phyloP scores from a whole-genome alignment of 495 filamentous ascomycete genomes.

The Penicillium salamii region DNA sequence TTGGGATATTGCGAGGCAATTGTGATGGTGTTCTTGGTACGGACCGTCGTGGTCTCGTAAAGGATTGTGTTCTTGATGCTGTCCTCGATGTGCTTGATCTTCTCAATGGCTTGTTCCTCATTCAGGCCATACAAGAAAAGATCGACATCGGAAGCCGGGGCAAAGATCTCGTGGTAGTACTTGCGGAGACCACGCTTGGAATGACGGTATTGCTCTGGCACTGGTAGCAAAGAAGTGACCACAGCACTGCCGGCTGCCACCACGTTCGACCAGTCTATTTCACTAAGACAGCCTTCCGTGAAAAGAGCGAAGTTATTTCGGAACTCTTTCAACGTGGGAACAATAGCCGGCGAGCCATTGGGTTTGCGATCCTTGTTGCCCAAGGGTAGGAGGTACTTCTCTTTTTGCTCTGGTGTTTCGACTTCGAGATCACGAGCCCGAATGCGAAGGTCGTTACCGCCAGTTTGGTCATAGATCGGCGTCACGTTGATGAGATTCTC shows the following conservation, averaged over 20 bases:
- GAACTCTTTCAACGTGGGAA: slow-evolving; percentile 63
- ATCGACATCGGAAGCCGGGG: slow-evolving; percentile 81
- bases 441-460: slow-evolving; percentile 51
- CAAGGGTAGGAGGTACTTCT: slow-evolving; percentile 70
- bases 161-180: slow-evolving; percentile 76
- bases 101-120: slow-evolving; percentile 69
- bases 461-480: slow-evolving; percentile 62
- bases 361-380: slow-evolving; percentile 54
- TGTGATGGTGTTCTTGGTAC: slow-evolving; percentile 81
- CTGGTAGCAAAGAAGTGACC: slow-evolving; percentile 68
- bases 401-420: slow-evolving; percentile 57
- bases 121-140: slow-evolving; percentile 77
- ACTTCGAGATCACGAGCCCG: slow-evolving; percentile 59
- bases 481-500: slow-evolving; percentile 65
- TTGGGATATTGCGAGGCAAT: slow-evolving; percentile 80
- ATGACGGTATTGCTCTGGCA: slow-evolving; percentile 59
- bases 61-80: slow-evolving; percentile 69
- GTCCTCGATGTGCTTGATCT: slow-evolving; percentile 75
- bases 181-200: slow-evolving; percentile 62
- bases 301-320: slow-evolving; percentile 75
- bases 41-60: slow-evolving; percentile 69
- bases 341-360: slow-evolving; percentile 62
- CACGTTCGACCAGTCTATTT: slow-evolving; percentile 75
- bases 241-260: slow-evolving; percentile 76
- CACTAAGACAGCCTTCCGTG: slow-evolving; percentile 60